These are phyloP conservation scores for Pyricularia grisea DNA, from an alignment of 2,329 filamentous ascomycete species.

Conservation along the genomic window DNA sequence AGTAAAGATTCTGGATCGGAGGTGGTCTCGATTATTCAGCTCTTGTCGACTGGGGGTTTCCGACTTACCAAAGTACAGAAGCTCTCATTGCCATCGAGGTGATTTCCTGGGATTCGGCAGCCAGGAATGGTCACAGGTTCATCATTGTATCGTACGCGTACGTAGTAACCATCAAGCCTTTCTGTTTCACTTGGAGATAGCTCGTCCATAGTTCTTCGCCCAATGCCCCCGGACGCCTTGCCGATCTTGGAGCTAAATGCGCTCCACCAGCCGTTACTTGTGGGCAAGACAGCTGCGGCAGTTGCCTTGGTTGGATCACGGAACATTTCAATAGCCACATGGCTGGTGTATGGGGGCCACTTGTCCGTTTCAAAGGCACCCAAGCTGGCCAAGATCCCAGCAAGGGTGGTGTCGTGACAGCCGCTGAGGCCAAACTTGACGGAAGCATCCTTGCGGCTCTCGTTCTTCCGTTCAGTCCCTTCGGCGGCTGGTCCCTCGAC, in stretches of 20 bases:
- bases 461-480: not conserved
- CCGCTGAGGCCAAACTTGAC: slow-evolving; percentile 74
- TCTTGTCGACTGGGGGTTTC: not conserved
- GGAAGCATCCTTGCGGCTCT: slow-evolving; percentile 18
- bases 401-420: slow-evolving; percentile 91
- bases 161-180: slow-evolving; percentile 67
- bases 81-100: slow-evolving; percentile 75
- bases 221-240: slow-evolving; percentile 35
- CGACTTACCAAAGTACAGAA: slow-evolving; percentile 78
- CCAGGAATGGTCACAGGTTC: slow-evolving; percentile 71
- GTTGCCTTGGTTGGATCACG: slow-evolving; percentile 14
- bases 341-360: slow-evolving; percentile 93
- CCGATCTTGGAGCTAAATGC: not conserved
- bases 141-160: slow-evolving; percentile 88
- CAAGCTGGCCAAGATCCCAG: slow-evolving; percentile 64
- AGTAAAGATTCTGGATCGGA: not conserved
- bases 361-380: slow-evolving; percentile 63
- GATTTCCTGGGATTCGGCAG: slow-evolving; percentile 67
- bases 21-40: not conserved
- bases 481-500: slow-evolving; percentile 44
- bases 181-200: slow-evolving; percentile 48
- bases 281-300: not conserved
- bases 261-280: not conserved
- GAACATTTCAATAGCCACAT: slow-evolving; percentile 88
- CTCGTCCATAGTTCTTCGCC: slow-evolving; percentile 47